phyloP scores from a whole-genome alignment of 2,329 filamentous ascomycete genomes.

The Hypomyces perniciosus region DNA sequence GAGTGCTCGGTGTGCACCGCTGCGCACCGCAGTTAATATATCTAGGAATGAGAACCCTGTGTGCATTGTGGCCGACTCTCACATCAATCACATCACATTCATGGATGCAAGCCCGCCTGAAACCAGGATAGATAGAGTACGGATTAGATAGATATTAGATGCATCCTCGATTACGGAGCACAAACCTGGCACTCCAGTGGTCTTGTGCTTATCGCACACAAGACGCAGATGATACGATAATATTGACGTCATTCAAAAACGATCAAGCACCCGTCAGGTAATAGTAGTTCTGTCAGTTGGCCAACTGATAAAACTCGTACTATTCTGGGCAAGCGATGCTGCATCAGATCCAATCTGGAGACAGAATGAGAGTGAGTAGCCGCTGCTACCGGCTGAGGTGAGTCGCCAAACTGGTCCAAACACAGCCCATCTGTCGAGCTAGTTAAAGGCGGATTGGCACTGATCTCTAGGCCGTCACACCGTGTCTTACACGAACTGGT shows the following conservation, averaged over 20 bases:
- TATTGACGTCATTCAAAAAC: background rate
- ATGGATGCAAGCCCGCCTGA: too few relatives aligned
- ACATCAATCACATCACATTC: too few relatives aligned
- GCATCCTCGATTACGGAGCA: too few relatives aligned
- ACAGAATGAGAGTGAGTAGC: conserved; percentile 5
- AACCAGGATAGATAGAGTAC: too few relatives aligned
- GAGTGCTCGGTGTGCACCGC: too few relatives aligned
- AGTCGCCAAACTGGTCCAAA: background rate
- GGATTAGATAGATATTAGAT: too few relatives aligned
- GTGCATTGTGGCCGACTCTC: too few relatives aligned
- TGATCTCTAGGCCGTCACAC: background rate
- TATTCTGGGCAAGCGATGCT: background rate
- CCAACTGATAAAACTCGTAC: background rate
- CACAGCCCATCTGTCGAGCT: background rate
- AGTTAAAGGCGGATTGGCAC: background rate
- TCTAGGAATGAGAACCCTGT: too few relatives aligned
- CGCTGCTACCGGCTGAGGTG: conserved; percentile 7
- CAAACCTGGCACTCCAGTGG: background rate
- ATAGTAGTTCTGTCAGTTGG: background rate
- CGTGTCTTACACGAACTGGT: background rate
- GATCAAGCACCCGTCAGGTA: background rate
- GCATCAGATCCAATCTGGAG: background rate
- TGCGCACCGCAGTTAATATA: too few relatives aligned
- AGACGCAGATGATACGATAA: background rate
- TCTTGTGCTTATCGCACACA: background rate